Conservation (phyloP, 1,139 yeast species). For the Yamadazyma songkhlaensis region DNA sequence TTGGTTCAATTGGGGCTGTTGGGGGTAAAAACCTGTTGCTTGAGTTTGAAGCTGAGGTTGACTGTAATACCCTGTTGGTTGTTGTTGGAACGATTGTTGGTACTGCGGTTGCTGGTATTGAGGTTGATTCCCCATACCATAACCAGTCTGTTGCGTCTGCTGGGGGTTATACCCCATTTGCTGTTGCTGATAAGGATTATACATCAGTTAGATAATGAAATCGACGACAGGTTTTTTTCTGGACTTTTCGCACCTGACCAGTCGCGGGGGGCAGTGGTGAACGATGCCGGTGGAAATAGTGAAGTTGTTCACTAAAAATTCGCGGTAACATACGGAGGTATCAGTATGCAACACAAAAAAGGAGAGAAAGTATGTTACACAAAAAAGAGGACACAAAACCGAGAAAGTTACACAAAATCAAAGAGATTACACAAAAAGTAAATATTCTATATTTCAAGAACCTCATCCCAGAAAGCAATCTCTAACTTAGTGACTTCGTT, state of each 20-base stretch:
- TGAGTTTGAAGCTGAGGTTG: slow-evolving; percentile 26
- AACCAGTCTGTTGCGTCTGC: slow-evolving; percentile 16
- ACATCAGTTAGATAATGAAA: slow-evolving; percentile 23
- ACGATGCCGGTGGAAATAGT: no score
- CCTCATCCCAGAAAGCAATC: slow-evolving; percentile 62
- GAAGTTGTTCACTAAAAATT: no score
- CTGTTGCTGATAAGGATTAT: slow-evolving; percentile 42
- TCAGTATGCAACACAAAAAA: background rate
- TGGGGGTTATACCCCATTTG: slow-evolving; percentile 30
- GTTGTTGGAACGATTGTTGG: slow-evolving; percentile 16
- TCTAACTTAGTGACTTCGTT: slow-evolving; percentile 59
- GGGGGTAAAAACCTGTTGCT: slow-evolving; percentile 32
- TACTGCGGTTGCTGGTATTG: slow-evolving; percentile 37
- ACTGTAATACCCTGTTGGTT: slow-evolving; percentile 17
- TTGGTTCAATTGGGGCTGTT: slow-evolving; percentile 43
- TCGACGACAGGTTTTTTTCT: background rate
- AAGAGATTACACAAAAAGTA: no score
- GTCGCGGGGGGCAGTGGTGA: no score
- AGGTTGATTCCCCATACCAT: slow-evolving; percentile 22
- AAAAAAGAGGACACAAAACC: no score
- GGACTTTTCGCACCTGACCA: background rate
- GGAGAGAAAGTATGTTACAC: no score
- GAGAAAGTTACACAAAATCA: no score
- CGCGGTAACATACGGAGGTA: no score
- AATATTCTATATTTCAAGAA: slow-evolving; percentile 12